Base-by-base conservation (phyloP, 2,329 filamentous ascomycete species). In the Phaeosphaeria sp. region DNA sequence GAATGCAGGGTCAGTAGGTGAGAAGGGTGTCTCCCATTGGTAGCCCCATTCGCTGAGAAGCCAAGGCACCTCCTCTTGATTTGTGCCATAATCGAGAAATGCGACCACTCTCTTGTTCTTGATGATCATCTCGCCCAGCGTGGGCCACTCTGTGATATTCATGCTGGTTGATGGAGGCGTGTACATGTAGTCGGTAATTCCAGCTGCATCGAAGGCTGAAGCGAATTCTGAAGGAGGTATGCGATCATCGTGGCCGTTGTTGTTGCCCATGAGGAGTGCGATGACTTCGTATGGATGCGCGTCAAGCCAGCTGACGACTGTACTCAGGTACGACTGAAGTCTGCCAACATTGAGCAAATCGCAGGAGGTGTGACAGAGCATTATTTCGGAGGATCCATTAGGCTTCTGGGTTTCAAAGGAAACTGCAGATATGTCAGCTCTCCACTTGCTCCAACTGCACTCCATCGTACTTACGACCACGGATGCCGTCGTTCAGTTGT, bases 21-120 rank as follows among this genome's bases (percentile, higher is more conserved):
- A 91, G 74, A 96, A 97, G 0, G 91, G 91, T 0, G 93, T 94
- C 79, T 97, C 92, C 91, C 91, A 97, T 79, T 96, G 85, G 72
- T 96, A 91, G 6, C 86, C 86, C 80, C 97, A 97, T 77, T 97
- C 84, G 75, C 96, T 91, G 42, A 97, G 82, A 43, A 97, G 84
- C 87, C 92, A 97, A 0, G 93, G 92, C 18, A 92, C 89, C 20
- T 84, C 82, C 0, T 83, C 86, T 77, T 96, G 91, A 74, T 97
- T 88, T 64, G 92, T 91, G 64, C 60, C 55, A 45, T 77, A 77
- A 50, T 77, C 75, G 8, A 77, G 53, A 64, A 73, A 74, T 1
- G 74, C 66, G 6, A 77, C 68, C 2, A 77, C 68, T 9, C 75
- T 67, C 53, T 74, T 65, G 33, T 70, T 67, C 15, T 20, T 53